Conservation (phyloP, 2,329 filamentous ascomycete genomes). For the Sclerotinia minor region DNA sequence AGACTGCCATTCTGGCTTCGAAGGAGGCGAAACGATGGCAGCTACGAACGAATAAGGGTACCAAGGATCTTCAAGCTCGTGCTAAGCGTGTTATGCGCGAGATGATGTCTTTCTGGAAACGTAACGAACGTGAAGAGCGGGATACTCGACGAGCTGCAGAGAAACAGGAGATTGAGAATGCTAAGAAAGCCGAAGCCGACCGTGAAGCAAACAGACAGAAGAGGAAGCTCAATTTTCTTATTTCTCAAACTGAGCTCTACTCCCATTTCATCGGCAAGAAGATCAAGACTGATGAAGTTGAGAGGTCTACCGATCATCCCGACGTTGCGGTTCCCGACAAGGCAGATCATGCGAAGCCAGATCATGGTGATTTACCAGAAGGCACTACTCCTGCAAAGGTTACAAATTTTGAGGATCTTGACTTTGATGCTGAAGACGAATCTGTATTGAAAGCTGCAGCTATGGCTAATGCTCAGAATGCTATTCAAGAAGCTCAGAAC, state of each 20-base stretch:
- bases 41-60: constrained; percentile 95
- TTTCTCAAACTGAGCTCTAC: constrained; percentile 97
- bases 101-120: constrained; percentile 99
- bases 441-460: constrained; percentile 77
- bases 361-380: constrained; percentile 49
- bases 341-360: constrained; percentile 43
- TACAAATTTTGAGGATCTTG: constrained; percentile 89
- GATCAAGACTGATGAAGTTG: constrained; percentile 95
- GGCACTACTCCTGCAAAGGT: constrained; percentile 67
- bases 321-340: constrained; percentile 60
- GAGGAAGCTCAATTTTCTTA: constrained; percentile 98
- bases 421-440: constrained; percentile 95
- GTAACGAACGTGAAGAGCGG: constrained; percentile 95
- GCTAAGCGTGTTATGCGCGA: constrained; percentile 98
- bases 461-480: constrained; percentile 93
- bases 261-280: constrained; percentile 99
- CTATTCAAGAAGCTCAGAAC: constrained; percentile 90
- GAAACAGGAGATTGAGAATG: constrained; percentile 93
- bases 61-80: constrained; percentile 93
- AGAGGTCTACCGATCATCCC: constrained; percentile 81
- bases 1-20: constrained; percentile 93
- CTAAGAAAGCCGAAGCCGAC: constrained; percentile 94
- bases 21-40: constrained; percentile 99
- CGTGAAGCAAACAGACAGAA: constrained; percentile 97
- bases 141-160: constrained; percentile 93